Percentiles rank a stretch among this genome's conserved stretches.
These are phyloP conservation scores for Curvularia hawaiiensis DNA, from an alignment of 2,329 filamentous ascomycete species.

Conservation along the genomic window DNA sequence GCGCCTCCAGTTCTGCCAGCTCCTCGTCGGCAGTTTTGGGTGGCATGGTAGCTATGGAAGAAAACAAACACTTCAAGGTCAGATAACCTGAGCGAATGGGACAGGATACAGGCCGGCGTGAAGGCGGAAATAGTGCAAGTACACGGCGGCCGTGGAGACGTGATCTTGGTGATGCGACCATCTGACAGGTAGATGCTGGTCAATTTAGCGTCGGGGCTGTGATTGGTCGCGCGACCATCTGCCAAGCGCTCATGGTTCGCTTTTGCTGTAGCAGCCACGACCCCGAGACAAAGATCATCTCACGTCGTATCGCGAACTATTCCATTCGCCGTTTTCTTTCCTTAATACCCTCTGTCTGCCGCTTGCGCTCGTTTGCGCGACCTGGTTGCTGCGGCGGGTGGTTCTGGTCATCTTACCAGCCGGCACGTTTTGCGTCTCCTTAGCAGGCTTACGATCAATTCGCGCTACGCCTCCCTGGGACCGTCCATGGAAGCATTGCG, in stretches of 20 bases:
- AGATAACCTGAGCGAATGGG: neutral
- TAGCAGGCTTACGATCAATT: slow-evolving; percentile 38
- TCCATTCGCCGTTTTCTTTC: slow-evolving; percentile 25
- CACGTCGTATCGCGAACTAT: slow-evolving; percentile 29
- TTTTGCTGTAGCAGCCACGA: slow-evolving; percentile 43
- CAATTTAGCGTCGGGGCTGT: slow-evolving; percentile 27
- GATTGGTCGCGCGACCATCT: slow-evolving; percentile 29
- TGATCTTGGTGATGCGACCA: slow-evolving; percentile 19
- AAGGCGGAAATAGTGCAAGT: neutral
- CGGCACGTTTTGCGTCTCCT: slow-evolving; percentile 35
- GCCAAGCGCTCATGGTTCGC: slow-evolving; percentile 34
- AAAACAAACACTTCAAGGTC: neutral
- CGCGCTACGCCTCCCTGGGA: slow-evolving; percentile 44
- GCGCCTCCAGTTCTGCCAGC: slow-evolving; percentile 51
- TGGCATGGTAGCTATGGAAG: slow-evolving; percentile 31
- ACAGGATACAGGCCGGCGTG: neutral
- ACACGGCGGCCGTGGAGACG: slow-evolving; percentile 4
- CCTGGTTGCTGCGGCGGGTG: slow-evolving; percentile 20
- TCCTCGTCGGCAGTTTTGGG: slow-evolving; percentile 54
- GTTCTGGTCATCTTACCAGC: slow-evolving; percentile 31
- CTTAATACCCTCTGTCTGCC: slow-evolving; percentile 19
- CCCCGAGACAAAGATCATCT: slow-evolving; percentile 46
- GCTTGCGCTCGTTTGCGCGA: slow-evolving; percentile 19
- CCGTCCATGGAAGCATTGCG: slow-evolving; percentile 32
- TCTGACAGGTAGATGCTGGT: slow-evolving; percentile 23